A percentile compares a stretch with the other conserved stretches of the same genome.
Conservation (phyloP, 306 rosid species). For the Quercus variabilis region DNA sequence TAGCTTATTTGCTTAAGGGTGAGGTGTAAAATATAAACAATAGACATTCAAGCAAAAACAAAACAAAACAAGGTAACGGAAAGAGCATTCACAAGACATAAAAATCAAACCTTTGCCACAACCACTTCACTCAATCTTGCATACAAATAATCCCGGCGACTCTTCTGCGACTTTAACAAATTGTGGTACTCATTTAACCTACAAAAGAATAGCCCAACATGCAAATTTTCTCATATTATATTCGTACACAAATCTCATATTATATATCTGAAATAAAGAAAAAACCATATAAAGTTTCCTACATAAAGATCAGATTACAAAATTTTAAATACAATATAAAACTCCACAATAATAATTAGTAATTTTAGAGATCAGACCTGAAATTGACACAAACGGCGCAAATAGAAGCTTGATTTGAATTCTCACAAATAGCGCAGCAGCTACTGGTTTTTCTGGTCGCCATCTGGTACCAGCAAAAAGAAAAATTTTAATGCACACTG, state of each 20-base stretch:
- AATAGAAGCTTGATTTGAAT: constrained; percentile 67
- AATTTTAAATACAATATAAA: neutral
- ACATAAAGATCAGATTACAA: too few species aligned
- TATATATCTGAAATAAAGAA: neutral
- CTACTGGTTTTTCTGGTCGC: constrained; percentile 56
- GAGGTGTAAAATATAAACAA: neutral
- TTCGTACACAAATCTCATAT: neutral
- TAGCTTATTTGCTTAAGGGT: too few species aligned
- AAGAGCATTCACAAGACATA: neutral
- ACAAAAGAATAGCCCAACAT: constrained; percentile 2
- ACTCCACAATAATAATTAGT: neutral
- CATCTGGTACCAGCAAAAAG: constrained; percentile 6
- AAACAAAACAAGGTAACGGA: neutral
- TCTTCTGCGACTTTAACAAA: constrained; percentile 52
- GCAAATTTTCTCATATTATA: neutral
- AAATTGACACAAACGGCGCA: constrained; percentile 78
- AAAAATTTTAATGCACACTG: neutral
- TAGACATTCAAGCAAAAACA: neutral
- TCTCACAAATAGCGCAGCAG: constrained; percentile 77
- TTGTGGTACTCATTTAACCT: constrained; percentile 63
- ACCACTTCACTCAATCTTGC: constrained; percentile 68
- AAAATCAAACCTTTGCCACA: constrained; percentile 66
- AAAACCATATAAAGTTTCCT: neutral
- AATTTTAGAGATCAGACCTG: constrained; percentile 39
- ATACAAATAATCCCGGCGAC: constrained; percentile 68